Conservation (phyloP, 2,329 filamentous ascomycete genomes). For the Penicillium sp. region DNA sequence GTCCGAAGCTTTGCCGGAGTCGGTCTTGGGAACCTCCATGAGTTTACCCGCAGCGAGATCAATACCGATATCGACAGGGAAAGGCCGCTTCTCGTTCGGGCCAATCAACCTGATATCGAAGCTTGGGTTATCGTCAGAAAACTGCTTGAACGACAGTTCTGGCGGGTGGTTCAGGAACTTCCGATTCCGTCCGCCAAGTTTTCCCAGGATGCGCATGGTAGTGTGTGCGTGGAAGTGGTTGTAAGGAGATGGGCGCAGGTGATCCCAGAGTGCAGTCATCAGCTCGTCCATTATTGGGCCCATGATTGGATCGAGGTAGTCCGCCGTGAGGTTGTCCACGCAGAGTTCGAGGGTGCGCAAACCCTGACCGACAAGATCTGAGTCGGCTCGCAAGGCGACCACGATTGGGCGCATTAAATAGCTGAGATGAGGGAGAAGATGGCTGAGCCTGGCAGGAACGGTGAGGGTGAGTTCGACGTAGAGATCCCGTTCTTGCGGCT, state of each 20-base stretch:
- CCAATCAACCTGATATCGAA: slow-evolving; percentile 88
- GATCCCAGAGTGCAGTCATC: slow-evolving; percentile 96
- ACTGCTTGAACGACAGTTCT: slow-evolving; percentile 77
- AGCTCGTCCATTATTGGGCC: slow-evolving; percentile 97
- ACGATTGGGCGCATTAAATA: slow-evolving; percentile 97
- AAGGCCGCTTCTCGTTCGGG: slow-evolving; percentile 81
- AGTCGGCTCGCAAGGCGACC: slow-evolving; percentile 87
- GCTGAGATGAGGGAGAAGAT: slow-evolving; percentile 89
- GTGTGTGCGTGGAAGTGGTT: slow-evolving; percentile 98
- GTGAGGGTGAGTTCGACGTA: slow-evolving; percentile 97
- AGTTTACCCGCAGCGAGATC: slow-evolving; percentile 86
- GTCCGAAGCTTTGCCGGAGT: slow-evolving; percentile 62
- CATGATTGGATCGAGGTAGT: slow-evolving; percentile 99
- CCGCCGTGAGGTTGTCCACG: slow-evolving; percentile 95
- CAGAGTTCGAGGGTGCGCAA: slow-evolving; percentile 91
- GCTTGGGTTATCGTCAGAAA: slow-evolving; percentile 81
- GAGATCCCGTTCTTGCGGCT: slow-evolving; percentile 84
- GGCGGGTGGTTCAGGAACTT: slow-evolving; percentile 92
- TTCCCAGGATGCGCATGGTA: slow-evolving; percentile 94
- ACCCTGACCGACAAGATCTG: slow-evolving; percentile 91
- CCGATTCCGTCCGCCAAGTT: slow-evolving; percentile 89
- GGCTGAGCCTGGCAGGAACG: slow-evolving; percentile 89
- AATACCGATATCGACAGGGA: slow-evolving; percentile 80
- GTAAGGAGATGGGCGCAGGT: slow-evolving; percentile 88
- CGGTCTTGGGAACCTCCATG: slow-evolving; percentile 69